Evolutionary conservation across 2,329 filamentous ascomycete genomes (phyloP).

Genomic region (Claviceps citrina): DNA sequence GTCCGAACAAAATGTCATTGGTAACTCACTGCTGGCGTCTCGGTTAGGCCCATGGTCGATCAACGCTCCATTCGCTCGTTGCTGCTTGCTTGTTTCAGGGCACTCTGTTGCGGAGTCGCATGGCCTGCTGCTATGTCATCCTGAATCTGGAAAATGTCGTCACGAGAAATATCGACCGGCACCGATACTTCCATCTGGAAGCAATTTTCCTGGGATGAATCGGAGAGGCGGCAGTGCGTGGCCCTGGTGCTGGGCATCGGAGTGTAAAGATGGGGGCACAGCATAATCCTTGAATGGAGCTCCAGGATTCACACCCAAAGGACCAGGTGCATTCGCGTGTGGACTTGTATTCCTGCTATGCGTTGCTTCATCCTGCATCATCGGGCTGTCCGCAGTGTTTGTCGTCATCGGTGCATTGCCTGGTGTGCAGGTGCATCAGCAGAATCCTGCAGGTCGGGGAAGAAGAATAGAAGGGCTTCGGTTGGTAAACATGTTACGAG

Average conservation of each 20-base stretch:
- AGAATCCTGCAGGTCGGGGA: neutral
- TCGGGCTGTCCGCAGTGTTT: slow-evolving; percentile 32
- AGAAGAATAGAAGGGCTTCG: neutral
- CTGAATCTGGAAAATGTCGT: slow-evolving; percentile 13
- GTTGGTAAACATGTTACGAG: no score
- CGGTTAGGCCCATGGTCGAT: slow-evolving; percentile 24
- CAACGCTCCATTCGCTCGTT: slow-evolving; percentile 39
- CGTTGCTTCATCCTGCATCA: slow-evolving; percentile 21
- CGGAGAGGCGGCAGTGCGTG: slow-evolving; percentile 25
- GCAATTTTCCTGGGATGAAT: slow-evolving; percentile 24
- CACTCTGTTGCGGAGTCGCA: slow-evolving; percentile 38
- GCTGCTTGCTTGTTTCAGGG: slow-evolving; percentile 38
- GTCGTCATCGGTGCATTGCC: neutral
- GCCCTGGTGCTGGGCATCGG: slow-evolving; percentile 27
- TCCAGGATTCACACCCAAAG: no score
- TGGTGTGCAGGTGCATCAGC: neutral
- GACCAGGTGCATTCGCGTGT: slow-evolving; percentile 32
- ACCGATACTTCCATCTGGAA: no score
- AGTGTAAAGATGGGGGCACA: slow-evolving; percentile 12
- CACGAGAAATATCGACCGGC: no score
- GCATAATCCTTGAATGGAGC: no score
- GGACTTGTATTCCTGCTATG: slow-evolving; percentile 32
- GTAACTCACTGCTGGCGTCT: neutral
- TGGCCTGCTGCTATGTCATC: slow-evolving; percentile 27
- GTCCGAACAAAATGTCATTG: slow-evolving; percentile 1